Evolutionary conservation across 305 asterid genomes (phyloP), one percentile per base, ranked within the genome.

Genomic region (Fraxinus xanthoxyloides): DNA sequence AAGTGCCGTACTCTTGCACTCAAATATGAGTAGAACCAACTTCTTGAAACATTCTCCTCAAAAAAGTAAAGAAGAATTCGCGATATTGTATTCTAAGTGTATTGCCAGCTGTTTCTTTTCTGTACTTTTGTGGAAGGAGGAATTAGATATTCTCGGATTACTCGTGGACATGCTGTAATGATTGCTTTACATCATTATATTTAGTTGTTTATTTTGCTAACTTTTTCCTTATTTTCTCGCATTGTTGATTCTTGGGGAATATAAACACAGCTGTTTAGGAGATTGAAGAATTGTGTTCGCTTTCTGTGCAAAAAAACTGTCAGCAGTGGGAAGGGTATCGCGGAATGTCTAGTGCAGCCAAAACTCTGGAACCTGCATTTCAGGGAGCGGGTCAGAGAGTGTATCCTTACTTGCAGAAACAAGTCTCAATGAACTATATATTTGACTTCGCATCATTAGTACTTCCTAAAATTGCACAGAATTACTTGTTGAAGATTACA

Each of bases 361-460:
- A 89, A 86, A 76, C 85, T 79, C 81, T 89, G 79, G 95, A 92
- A 81, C 94, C 94, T 65, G 95, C 93, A 84, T 92, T 92, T 78
- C 95, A 92, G 85, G 91, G 90, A 86, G 88, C 87, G 23, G 95
- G 95, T 75, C 95, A 92, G 87, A 92, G 79, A 88, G 83, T 84
- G 95, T 90, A 92, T 92, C 93, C 93, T 89, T 86, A 74, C 35
- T 21, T 54, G n/a, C 12, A 3, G 72, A 74, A 81, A 81, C 54
- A 21, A 72, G 73, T 26, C 72, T 82, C 69, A 77, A 75, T 73
- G 48, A 34, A 46, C 34, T 63, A 51, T 34, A 65, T 83, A 59
- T 17, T 80, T 75, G 34, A 54, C 40, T 32, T 15, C 15, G 24
- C 76, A 70, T 70, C 24, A 17, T 32, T 70, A 30, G 26, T 32